phyloP scores from a whole-genome alignment of 139 green algal genomes.

The Picochlorum costavermella region DNA sequence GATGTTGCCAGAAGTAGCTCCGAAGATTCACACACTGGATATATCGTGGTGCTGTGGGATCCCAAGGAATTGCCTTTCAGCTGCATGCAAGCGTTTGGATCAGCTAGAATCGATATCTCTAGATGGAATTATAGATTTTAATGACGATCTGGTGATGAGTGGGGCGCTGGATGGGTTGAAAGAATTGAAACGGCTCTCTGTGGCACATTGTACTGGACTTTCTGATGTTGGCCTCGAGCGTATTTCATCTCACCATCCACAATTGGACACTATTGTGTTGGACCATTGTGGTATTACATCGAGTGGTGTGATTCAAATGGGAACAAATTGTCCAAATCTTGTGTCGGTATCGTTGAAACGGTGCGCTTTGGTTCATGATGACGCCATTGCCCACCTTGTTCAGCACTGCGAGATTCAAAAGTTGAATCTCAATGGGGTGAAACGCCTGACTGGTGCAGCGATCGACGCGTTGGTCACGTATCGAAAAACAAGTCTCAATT shows the following conservation, averaged over 20 bases:
- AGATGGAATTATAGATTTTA: slow-evolving; percentile 24
- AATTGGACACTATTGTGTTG: slow-evolving; percentile 2
- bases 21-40: slow-evolving; percentile 35
- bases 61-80: slow-evolving; percentile 16
- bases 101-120: slow-evolving; percentile 33
- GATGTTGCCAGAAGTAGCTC: slow-evolving; percentile 31
- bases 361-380: slow-evolving; percentile 36
- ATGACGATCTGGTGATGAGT: not conserved
- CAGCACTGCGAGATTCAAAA: slow-evolving; percentile 14
- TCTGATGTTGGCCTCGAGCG: slow-evolving; percentile 4
- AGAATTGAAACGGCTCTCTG: slow-evolving; percentile 26
- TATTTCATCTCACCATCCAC: not conserved
- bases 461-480: not conserved
- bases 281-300: not conserved
- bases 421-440: slow-evolving; percentile 27
- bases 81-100: slow-evolving; percentile 11
- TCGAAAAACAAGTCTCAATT: slow-evolving; percentile 12
- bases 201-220: slow-evolving; percentile 11
- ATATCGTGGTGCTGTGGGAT: slow-evolving; percentile 45
- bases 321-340: not conserved
- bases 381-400: slow-evolving; percentile 26
- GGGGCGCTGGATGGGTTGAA: not conserved
- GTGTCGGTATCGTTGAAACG: slow-evolving; percentile 33
- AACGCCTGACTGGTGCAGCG: slow-evolving; percentile 6
- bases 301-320: not conserved